Evolutionary conservation across 495 filamentous ascomycete genomes (phyloP).

Genomic region (Xylaria flabelliformis): DNA sequence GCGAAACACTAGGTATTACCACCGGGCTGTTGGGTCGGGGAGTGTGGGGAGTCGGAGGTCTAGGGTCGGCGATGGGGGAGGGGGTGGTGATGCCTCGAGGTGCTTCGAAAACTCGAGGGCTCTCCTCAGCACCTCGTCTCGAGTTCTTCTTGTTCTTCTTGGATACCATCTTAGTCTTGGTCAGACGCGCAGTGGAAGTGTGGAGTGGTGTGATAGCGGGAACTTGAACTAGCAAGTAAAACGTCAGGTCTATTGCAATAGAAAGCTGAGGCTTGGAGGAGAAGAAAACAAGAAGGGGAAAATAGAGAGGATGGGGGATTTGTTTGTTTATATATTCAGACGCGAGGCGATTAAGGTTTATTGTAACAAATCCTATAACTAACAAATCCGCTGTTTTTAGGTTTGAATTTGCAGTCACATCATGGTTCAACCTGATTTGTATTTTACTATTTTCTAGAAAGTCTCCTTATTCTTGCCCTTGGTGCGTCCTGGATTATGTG

Average conservation of each 20-base stretch:
- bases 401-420: constrained; percentile 24
- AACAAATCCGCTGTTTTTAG: constrained; percentile 18
- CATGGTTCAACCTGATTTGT: constrained; percentile 23
- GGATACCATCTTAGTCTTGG: constrained; percentile 25
- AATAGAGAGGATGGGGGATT: constrained; percentile 24
- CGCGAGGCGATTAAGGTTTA: constrained; percentile 23
- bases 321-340: constrained; percentile 20
- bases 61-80: constrained; percentile 17
- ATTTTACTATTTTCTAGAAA: constrained; percentile 24
- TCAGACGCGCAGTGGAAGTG: constrained; percentile 24
- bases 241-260: constrained; percentile 23
- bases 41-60: constrained; percentile 12
- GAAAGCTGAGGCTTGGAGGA: constrained; percentile 25
- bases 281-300: constrained; percentile 24
- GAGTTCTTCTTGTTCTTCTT: constrained; percentile 23
- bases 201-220: constrained; percentile 25
- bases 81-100: constrained; percentile 24
- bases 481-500: too few relatives aligned
- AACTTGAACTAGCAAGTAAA: constrained; percentile 25
- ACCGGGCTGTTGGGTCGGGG: constrained; percentile 4
- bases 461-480: constrained; percentile 5
- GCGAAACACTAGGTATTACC: constrained; percentile 14
- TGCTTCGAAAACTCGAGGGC: constrained; percentile 19
- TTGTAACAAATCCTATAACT: constrained; percentile 19
- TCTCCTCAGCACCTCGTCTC: constrained; percentile 25